Percentiles rank a stretch among this genome's conserved stretches.
phyloP scores from a whole-genome alignment of 441 rosid genomes.

The Corymbia calophylla region DNA sequence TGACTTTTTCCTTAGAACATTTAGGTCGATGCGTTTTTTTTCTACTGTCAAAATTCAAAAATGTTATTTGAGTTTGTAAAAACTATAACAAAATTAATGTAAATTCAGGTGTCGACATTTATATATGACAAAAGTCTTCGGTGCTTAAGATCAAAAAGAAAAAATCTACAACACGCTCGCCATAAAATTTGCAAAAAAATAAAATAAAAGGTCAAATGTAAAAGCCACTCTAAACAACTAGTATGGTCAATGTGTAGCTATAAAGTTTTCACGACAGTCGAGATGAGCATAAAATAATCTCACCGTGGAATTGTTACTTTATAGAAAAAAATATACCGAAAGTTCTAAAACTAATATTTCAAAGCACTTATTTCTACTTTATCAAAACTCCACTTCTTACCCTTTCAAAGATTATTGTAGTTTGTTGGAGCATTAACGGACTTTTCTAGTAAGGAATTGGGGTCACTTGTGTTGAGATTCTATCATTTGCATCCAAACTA shows the following conservation, averaged over 20 bases:
- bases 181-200: background rate
- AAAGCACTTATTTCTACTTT: accelerated
- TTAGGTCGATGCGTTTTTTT: too few relatives aligned
- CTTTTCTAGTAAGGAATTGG: accelerated
- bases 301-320: background rate
- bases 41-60: too few relatives aligned
- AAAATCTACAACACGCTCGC: background rate
- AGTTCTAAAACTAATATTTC: too few relatives aligned
- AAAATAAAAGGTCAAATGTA: background rate
- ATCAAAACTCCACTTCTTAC: background rate
- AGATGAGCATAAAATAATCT: background rate
- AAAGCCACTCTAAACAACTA: background rate
- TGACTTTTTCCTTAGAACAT: too few relatives aligned
- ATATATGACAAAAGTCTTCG: background rate
- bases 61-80: background rate
- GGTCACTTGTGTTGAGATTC: background rate
- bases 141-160: background rate
- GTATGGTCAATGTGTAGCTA: background rate
- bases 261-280: background rate
- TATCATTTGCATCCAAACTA: accelerated
- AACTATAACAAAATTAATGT: background rate
- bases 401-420: accelerated
- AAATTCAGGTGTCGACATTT: background rate
- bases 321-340: too few relatives aligned
- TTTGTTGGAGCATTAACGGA: accelerated